Percentiles rank a stretch among this genome's conserved stretches.
phyloP scores from a whole-genome alignment of 106 monocot genomes.

The Agapanthus africanus region DNA sequence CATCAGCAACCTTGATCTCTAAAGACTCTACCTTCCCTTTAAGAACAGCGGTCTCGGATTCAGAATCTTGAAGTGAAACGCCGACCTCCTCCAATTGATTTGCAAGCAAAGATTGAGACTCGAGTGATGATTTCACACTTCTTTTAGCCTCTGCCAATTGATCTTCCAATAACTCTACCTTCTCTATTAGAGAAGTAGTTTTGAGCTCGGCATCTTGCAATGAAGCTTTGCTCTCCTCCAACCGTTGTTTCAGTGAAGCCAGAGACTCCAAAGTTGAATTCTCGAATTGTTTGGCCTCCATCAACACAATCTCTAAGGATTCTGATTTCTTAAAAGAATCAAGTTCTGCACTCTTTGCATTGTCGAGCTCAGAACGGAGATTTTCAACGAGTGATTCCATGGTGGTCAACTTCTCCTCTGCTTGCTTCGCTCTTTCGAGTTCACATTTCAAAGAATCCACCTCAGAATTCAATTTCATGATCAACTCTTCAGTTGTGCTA shows the following conservation, averaged over 20 bases:
- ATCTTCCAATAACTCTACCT: conserved; percentile 30
- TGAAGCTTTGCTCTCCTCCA: conserved; percentile 16
- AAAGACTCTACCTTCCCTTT: conserved; percentile 29
- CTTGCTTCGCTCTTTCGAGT: conserved; percentile 27
- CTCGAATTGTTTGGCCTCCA: conserved; percentile 29
- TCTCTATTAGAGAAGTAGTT: conserved; percentile 26
- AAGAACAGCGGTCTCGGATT: conserved; percentile 26
- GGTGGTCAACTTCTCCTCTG: conserved; percentile 29
- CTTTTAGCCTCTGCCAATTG: conserved; percentile 8
- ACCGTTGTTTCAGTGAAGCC: too few species aligned
- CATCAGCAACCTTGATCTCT: conserved; percentile 32
- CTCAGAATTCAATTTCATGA: conserved; percentile 36
- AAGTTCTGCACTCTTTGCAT: conserved; percentile 34
- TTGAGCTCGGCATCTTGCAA: conserved; percentile 19
- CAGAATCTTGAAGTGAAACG: conserved; percentile 12
- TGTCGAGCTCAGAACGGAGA: conserved; percentile 24
- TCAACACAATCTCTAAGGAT: conserved; percentile 19
- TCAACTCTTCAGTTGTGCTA: conserved; percentile 29
- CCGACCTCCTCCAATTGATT: conserved; percentile 14
- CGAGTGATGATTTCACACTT: conserved; percentile 3
- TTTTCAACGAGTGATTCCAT: conserved; percentile 18
- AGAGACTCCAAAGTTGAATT: not conserved
- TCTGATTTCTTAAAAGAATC: conserved; percentile 24
- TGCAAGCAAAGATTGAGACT: not conserved
- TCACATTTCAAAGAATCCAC: conserved; percentile 32